phyloP scores from a whole-genome alignment of 192 early-diverging fungal genomes.

The Linnemannia elongata region DNA sequence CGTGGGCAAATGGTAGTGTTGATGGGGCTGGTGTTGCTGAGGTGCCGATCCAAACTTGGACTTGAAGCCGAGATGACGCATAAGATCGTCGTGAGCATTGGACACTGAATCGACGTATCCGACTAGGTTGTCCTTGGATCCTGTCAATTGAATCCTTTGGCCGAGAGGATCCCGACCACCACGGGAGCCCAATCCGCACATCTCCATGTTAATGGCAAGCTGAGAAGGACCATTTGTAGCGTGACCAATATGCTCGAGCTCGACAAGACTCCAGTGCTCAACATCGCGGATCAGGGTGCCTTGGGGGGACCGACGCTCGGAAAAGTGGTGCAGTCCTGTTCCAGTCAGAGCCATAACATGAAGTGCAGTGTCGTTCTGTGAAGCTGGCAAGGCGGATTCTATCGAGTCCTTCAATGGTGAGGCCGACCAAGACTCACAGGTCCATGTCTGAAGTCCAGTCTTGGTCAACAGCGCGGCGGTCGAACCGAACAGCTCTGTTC shows the following conservation, averaged over 20 bases:
- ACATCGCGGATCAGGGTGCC: constrained; percentile 3
- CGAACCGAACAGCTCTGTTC: constrained; percentile 19
- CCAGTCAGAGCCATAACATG: constrained; percentile 45
- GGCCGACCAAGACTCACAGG: constrained; percentile 24
- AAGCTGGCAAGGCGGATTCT: neutral
- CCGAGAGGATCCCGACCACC: constrained; percentile 30
- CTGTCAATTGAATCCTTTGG: constrained; percentile 17
- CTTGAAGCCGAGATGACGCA: constrained; percentile 21
- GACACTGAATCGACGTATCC: constrained; percentile 5
- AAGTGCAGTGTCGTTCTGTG: neutral
- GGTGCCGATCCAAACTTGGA: constrained; percentile 9
- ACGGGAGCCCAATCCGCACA: constrained; percentile 42
- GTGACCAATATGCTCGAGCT: constrained; percentile 24
- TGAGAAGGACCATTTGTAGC: neutral
- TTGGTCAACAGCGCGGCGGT: constrained; percentile 14
- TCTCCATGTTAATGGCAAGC: constrained; percentile 13
- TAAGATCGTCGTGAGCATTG: constrained; percentile 24
- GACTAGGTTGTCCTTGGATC: constrained; percentile 12
- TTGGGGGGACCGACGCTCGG: constrained; percentile 3
- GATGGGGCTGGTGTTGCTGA: neutral
- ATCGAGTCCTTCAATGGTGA: constrained; percentile 22
- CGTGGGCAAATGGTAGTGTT: neutral
- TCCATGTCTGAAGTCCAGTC: constrained; percentile 30
- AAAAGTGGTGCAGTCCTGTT: constrained; percentile 43
- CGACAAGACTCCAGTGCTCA: constrained; percentile 51